Percentiles rank a stretch among this genome's conserved stretches.
phyloP scores from a whole-genome alignment of 208 protist genomes.

The Trichomonas gallinae region DNA sequence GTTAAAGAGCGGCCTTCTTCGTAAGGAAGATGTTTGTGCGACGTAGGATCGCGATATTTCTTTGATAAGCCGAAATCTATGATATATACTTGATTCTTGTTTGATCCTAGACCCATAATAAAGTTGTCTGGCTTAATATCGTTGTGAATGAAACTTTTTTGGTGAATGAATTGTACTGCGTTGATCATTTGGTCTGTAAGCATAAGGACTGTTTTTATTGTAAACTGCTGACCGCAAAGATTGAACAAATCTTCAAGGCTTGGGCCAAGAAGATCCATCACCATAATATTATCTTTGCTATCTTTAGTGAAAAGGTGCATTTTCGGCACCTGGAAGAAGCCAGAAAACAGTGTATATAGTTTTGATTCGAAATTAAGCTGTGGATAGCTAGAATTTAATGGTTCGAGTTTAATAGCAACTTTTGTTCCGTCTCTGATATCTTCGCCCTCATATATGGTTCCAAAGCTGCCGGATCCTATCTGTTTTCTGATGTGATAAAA shows the following conservation, averaged over 20 bases:
- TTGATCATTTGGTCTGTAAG: conserved; percentile 81
- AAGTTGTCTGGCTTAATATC: conserved; percentile 16
- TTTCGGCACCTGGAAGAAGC: conserved; percentile 71
- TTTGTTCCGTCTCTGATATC: neutral
- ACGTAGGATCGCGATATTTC: conserved; percentile 88
- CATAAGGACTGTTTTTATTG: conserved; percentile 90
- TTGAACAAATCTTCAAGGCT: conserved; percentile 89
- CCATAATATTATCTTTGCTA: conserved; percentile 89
- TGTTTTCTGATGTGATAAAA: conserved; percentile 31
- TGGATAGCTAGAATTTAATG: conserved; percentile 63
- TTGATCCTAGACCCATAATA: neutral
- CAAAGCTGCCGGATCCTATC: conserved; percentile 32
- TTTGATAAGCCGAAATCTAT: conserved; percentile 75
- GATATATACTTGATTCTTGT: conserved; percentile 47
- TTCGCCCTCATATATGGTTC: neutral
- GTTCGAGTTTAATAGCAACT: conserved; percentile 32
- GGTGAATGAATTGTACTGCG: neutral
- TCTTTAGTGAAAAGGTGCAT: conserved; percentile 77
- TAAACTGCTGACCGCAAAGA: conserved; percentile 67
- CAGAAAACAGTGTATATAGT: conserved; percentile 64
- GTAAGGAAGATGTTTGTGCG: conserved; percentile 94
- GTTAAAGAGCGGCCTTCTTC: conserved; percentile 93
- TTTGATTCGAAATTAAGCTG: conserved; percentile 91
- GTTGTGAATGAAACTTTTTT: neutral
- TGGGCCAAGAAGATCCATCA: conserved; percentile 91